A percentile compares a stretch with the other conserved stretches of the same genome.
phyloP scores from a whole-genome alignment of 2,329 filamentous ascomycete species.

The Verticillium alfalfae region DNA sequence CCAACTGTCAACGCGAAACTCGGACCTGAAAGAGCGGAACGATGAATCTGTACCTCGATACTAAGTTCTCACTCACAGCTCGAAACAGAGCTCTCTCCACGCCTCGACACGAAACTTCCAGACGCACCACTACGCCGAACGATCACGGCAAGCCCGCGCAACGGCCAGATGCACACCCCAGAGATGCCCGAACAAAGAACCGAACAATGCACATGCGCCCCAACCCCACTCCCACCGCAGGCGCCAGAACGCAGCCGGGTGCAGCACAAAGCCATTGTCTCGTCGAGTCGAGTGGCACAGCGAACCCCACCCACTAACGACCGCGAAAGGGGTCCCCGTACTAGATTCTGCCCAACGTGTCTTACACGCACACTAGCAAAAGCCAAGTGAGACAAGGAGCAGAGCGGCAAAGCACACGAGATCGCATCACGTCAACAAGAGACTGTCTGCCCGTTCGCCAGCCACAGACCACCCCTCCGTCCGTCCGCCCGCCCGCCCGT shows the following conservation, averaged over 20 bases:
- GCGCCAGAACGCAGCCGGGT: background rate
- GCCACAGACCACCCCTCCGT: too few relatives aligned
- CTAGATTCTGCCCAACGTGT: background rate
- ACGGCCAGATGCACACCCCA: too few relatives aligned
- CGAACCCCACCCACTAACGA: background rate
- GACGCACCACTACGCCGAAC: too few relatives aligned
- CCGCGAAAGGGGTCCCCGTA: background rate
- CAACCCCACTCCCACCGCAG: background rate
- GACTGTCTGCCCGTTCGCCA: too few relatives aligned
- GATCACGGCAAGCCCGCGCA: too few relatives aligned
- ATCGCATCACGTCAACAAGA: conserved; percentile 2
- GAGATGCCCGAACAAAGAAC: too few relatives aligned
- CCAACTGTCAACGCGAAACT: too few relatives aligned
- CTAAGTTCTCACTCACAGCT: too few relatives aligned
- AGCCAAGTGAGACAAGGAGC: background rate
- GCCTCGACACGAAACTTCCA: too few relatives aligned
- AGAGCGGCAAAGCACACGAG: background rate
- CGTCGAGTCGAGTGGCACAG: background rate
- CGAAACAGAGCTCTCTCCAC: too few relatives aligned
- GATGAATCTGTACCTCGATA: too few relatives aligned
- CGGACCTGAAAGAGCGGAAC: too few relatives aligned
- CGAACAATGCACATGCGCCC: background rate
- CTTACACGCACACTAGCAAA: background rate
- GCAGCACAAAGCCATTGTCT: background rate
- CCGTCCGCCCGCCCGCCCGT: background rate